These are phyloP conservation scores for Yamadazyma ubonensis DNA, from an alignment of 805 yeast genomes.

Conservation along the genomic window DNA sequence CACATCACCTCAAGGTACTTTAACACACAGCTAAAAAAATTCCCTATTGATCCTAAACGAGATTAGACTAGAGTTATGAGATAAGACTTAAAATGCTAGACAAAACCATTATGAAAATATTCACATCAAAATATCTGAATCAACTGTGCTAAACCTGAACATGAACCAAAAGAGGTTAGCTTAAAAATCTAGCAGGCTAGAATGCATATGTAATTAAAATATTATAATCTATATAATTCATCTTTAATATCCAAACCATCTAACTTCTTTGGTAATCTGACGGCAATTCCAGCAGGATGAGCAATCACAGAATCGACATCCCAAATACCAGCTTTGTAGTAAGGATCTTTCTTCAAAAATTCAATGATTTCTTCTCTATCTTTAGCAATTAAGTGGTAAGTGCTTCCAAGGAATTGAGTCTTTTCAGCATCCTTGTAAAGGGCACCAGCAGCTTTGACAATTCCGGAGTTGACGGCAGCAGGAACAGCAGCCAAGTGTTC, in stretches of 20 bases:
- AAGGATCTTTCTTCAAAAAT: conserved; percentile 61
- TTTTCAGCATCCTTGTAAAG: conserved; percentile 40
- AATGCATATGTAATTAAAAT: not conserved
- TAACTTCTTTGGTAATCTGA: conserved; percentile 34
- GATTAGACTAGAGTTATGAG: conserved; percentile 1
- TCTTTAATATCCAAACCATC: conserved; percentile 30
- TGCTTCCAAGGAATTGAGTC: conserved; percentile 66
- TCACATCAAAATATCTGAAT: too few relatives aligned
- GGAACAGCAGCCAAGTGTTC: conserved; percentile 43
- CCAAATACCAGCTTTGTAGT: conserved; percentile 70
- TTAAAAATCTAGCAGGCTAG: conserved; percentile 7
- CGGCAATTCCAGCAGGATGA: conserved; percentile 48
- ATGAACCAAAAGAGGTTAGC: not conserved
- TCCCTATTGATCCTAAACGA: conserved; percentile 10
- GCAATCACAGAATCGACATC: conserved; percentile 62
- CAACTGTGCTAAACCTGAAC: not conserved
- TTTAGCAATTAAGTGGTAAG: conserved; percentile 61
- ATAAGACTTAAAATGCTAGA: too few relatives aligned
- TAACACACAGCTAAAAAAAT: conserved; percentile 15
- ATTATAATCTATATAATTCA: conserved; percentile 16
- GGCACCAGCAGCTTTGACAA: conserved; percentile 44
- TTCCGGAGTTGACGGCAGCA: conserved; percentile 33
- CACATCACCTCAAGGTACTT: conserved; percentile 12
- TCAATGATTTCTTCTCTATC: conserved; percentile 64
- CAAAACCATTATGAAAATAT: too few relatives aligned